These are phyloP conservation scores for Elsinoe arachidis DNA, from an alignment of 2,329 filamentous ascomycete genomes.

Conservation along the genomic window DNA sequence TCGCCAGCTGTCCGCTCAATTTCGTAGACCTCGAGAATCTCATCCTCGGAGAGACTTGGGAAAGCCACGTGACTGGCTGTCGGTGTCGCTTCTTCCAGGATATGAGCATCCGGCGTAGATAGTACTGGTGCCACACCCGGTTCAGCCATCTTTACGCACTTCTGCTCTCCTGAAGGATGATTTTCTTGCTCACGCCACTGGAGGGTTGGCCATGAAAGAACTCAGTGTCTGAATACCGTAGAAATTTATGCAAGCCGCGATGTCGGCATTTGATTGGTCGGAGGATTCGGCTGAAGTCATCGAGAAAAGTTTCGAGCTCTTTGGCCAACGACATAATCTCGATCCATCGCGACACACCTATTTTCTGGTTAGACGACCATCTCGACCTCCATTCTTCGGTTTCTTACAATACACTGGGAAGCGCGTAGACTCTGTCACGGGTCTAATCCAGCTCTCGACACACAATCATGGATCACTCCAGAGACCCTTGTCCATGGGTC, in stretches of 20 bases:
- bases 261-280: not conserved
- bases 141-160: not conserved
- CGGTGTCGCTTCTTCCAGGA: slow-evolving; percentile 47
- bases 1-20: slow-evolving; percentile 69
- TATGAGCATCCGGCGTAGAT: slow-evolving; percentile 54
- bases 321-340: not conserved
- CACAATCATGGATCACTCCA: slow-evolving; percentile 69
- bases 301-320: slow-evolving; percentile 15
- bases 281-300: not conserved
- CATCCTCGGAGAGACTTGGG: slow-evolving; percentile 50
- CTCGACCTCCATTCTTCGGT: too few relatives aligned
- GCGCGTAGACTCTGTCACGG: too few relatives aligned
- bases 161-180: not conserved
- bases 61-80: slow-evolving; percentile 29
- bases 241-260: too few relatives aligned
- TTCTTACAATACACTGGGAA: too few relatives aligned
- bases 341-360: not conserved
- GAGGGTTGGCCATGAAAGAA: too few relatives aligned
- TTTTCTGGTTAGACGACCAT: too few relatives aligned
- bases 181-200: not conserved
- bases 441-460: too few relatives aligned
- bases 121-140: slow-evolving; percentile 46
- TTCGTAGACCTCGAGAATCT: slow-evolving; percentile 73
- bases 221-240: too few relatives aligned
- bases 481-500: slow-evolving; percentile 85